Evolutionary conservation across 2,329 filamentous ascomycete genomes (phyloP).

Genomic region (Penicillium sp.): DNA sequence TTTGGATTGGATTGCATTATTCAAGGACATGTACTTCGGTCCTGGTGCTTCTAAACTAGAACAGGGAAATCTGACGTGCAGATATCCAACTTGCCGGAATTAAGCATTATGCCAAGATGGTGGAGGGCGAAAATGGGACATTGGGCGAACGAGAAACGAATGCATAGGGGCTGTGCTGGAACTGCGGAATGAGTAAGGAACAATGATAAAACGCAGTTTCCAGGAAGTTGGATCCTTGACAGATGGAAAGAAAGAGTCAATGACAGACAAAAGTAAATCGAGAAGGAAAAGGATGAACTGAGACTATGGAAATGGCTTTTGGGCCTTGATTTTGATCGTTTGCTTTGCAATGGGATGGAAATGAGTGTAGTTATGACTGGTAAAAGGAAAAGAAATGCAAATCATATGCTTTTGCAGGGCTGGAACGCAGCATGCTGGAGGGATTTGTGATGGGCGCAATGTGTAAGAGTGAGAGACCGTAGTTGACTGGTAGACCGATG

Average conservation of each 20-base stretch:
- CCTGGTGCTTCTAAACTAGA: neutral
- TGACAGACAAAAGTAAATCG: neutral
- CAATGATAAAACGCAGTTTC: neutral
- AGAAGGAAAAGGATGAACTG: neutral
- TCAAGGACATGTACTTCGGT: neutral
- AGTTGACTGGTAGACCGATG: neutral
- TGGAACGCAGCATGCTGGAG: constrained; percentile 19
- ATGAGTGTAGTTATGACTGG: constrained; percentile 4
- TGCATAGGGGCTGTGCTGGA: neutral
- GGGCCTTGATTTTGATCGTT: neutral
- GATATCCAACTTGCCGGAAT: neutral
- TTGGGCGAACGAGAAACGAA: neutral
- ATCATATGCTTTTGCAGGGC: constrained; percentile 18
- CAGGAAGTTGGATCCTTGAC: neutral
- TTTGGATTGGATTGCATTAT: neutral
- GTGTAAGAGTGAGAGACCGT: neutral
- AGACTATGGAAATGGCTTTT: neutral
- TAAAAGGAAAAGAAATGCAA: constrained; percentile 7
- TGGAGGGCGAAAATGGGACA: neutral
- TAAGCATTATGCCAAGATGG: constrained; percentile 8
- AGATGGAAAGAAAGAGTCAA: neutral
- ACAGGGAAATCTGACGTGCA: neutral
- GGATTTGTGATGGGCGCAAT: neutral
- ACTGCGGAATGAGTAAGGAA: neutral
- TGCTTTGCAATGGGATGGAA: constrained; percentile 5